These are phyloP conservation scores for Cladosporium phlei DNA, from an alignment of 2,329 filamentous ascomycete genomes.

Conservation along the genomic window DNA sequence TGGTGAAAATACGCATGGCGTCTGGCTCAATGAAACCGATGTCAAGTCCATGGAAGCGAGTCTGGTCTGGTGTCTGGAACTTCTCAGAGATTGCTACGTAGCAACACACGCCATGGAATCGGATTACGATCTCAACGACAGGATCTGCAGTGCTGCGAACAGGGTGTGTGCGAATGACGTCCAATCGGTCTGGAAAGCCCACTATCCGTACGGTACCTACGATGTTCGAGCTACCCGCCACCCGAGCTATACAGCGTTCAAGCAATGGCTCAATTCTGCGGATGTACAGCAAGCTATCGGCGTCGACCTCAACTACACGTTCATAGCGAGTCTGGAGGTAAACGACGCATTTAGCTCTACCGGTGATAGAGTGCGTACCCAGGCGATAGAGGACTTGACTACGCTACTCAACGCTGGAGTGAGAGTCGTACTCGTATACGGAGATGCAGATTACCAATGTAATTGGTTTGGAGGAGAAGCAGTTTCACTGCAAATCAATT, in stretches of 20 bases:
- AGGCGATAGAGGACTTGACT: constrained; percentile 37
- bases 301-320: constrained; percentile 54
- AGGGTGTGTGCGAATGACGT: background rate
- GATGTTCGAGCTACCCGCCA: constrained; percentile 55
- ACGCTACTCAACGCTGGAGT: constrained; percentile 39
- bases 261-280: constrained; percentile 50
- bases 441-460: constrained; percentile 48
- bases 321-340: constrained; percentile 36
- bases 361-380: constrained; percentile 42
- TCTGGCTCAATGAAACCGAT: constrained; percentile 50
- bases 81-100: no score
- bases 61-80: no score
- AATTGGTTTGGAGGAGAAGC: constrained; percentile 45
- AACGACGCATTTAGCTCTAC: constrained; percentile 38
- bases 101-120: no score
- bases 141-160: background rate
- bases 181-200: background rate
- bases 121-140: no score
- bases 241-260: no score
- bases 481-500: constrained; percentile 50
- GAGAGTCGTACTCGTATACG: constrained; percentile 65
- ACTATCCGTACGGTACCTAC: no score
- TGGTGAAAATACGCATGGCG: constrained; percentile 61
- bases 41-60: constrained; percentile 47
- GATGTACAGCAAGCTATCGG: constrained; percentile 55